A percentile compares a stretch with the other conserved stretches of the same genome.
Evolutionary conservation across 1,284 basidiomycete genomes (phyloP).

Genomic region (Naganishia sp.): DNA sequence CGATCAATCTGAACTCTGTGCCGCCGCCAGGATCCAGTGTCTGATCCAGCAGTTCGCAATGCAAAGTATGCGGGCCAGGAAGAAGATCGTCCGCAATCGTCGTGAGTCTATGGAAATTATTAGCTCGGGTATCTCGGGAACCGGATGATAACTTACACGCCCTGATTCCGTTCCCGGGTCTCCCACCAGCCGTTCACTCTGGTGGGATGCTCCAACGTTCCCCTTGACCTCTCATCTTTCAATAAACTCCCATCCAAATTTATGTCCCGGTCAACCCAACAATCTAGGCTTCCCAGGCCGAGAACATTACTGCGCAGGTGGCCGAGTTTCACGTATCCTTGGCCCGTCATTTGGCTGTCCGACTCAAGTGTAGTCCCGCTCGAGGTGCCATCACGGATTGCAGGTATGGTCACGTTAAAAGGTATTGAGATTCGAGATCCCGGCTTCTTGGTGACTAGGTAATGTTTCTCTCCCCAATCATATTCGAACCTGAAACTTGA

Average conservation of each 20-base stretch:
- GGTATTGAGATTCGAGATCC: slow-evolving; percentile 45
- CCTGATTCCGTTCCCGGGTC: slow-evolving; percentile 42
- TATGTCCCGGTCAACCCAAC: slow-evolving; percentile 45
- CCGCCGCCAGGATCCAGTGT: slow-evolving; percentile 45
- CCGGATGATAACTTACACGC: slow-evolving; percentile 42
- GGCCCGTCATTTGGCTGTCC: slow-evolving; percentile 8
- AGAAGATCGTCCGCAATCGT: slow-evolving; percentile 40
- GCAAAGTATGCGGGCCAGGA: slow-evolving; percentile 42
- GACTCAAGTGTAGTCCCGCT: no score
- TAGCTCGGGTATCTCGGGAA: slow-evolving; percentile 2
- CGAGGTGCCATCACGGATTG: not conserved
- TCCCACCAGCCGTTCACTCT: slow-evolving; percentile 34
- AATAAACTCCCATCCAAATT: slow-evolving; percentile 32
- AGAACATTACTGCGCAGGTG: slow-evolving; percentile 45
- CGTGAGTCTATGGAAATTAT: slow-evolving; percentile 36
- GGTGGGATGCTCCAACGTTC: slow-evolving; percentile 27
- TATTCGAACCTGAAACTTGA: slow-evolving; percentile 39
- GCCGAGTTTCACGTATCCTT: slow-evolving; percentile 44
- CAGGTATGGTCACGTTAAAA: slow-evolving; percentile 35
- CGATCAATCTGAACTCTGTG: slow-evolving; percentile 47
- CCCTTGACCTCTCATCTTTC: slow-evolving; percentile 36
- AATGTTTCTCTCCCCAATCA: slow-evolving; percentile 48
- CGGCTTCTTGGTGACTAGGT: slow-evolving; percentile 44
- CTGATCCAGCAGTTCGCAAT: slow-evolving; percentile 42
- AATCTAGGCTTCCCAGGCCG: slow-evolving; percentile 43